A percentile compares a stretch with the other conserved stretches of the same genome.
These are phyloP conservation scores for Astrothelium subdiscretum DNA, from an alignment of 495 filamentous ascomycete species.

Conservation along the genomic window DNA sequence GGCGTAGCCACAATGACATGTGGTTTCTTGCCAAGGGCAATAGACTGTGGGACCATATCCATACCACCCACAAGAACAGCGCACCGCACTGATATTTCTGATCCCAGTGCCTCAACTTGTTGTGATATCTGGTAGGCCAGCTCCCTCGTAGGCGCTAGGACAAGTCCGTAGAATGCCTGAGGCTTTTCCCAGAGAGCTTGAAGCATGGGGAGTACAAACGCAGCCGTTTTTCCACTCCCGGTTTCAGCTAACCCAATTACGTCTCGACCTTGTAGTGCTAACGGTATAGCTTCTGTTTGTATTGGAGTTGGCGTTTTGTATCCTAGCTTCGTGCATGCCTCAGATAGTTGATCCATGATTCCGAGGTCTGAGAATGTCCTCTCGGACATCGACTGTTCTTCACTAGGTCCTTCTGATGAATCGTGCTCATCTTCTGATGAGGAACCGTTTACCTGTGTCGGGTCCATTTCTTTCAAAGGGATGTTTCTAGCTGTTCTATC, in stretches of 20 bases:
- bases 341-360: constrained; percentile 74
- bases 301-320: constrained; percentile 60
- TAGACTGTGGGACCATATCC: constrained; percentile 85
- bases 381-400: constrained; percentile 23
- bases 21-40: constrained; percentile 82
- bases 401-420: neutral
- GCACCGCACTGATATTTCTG: constrained; percentile 66
- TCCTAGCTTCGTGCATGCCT: constrained; percentile 68
- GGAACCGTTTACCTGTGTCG: neutral
- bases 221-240: constrained; percentile 85
- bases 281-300: constrained; percentile 42
- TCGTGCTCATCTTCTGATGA: constrained; percentile 1
- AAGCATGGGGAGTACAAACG: constrained; percentile 81
- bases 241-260: constrained; percentile 92
- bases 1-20: constrained; percentile 85
- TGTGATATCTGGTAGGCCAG: constrained; percentile 82
- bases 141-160: constrained; percentile 87
- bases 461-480: too few relatives aligned
- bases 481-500: neutral
- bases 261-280: constrained; percentile 71
- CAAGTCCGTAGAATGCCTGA: constrained; percentile 61
- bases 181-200: constrained; percentile 66
- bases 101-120: constrained; percentile 71
- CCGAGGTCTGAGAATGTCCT: constrained; percentile 72
- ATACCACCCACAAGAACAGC: constrained; percentile 81